phyloP scores from a whole-genome alignment of 352 stramenopile genomes.

The Phytophthora constricta region DNA sequence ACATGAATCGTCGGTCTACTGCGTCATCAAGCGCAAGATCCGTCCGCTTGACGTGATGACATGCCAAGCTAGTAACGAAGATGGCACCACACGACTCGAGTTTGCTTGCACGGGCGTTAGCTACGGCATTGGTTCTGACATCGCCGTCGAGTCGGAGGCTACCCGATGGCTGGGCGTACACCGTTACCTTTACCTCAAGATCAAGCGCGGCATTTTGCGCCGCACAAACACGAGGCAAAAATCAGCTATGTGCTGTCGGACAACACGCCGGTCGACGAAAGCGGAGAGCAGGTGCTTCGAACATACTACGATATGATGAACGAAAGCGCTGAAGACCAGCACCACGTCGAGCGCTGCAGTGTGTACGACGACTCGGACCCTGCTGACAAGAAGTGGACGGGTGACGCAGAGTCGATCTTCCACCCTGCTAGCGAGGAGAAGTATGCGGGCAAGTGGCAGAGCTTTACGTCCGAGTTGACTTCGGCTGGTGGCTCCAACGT shows the following conservation, averaged over 20 bases:
- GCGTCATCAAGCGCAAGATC: conserved; percentile 86
- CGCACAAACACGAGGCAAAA: conserved; percentile 59
- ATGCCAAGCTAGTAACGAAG: conserved; percentile 51
- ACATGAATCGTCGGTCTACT: conserved; percentile 72
- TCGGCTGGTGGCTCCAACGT: conserved; percentile 77
- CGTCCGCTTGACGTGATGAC: conserved; percentile 75
- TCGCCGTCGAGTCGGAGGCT: conserved; percentile 75
- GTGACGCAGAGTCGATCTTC: conserved; percentile 68
- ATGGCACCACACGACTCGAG: conserved; percentile 58
- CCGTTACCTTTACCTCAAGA: conserved; percentile 78
- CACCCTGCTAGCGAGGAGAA: conserved; percentile 64
- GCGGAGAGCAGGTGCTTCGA: conserved; percentile 60
- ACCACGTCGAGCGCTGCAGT: conserved; percentile 79
- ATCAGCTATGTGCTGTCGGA: conserved; percentile 82
- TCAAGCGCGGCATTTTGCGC: conserved; percentile 67
- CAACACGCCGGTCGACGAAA: conserved; percentile 47
- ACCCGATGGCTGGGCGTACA: conserved; percentile 74
- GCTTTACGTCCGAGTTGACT: conserved; percentile 54
- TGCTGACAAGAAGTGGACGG: conserved; percentile 59
- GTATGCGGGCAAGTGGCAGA: conserved; percentile 61
- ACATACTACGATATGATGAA: conserved; percentile 80
- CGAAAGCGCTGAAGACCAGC: conserved; percentile 64
- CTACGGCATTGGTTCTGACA: conserved; percentile 77
- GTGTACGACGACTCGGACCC: conserved; percentile 69
- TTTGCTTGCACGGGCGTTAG: conserved; percentile 82